Evolutionary conservation across 2,329 filamentous ascomycete genomes (phyloP), one percentile per base, ranked within the genome.

Genomic region (Fusarium torulosum): DNA sequence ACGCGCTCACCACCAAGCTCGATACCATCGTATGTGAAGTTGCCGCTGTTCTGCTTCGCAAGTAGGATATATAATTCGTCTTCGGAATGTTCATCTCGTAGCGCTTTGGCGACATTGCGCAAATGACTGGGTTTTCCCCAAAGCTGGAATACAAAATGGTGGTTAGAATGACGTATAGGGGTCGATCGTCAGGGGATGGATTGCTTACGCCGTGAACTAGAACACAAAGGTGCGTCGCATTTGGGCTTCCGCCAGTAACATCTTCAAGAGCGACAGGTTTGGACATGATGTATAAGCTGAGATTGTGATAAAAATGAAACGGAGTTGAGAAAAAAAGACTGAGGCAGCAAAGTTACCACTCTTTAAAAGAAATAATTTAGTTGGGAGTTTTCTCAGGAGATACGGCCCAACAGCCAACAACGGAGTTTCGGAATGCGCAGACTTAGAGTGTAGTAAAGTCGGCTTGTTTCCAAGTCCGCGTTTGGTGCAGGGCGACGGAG

Each of bases 61-160:
- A 92, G 84, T 14, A 94, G 83, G 27, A 95, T 85, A 74, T 93
- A 86, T 20, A 95, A 81, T 67, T 85, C 79, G 61, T 92, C 89
- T 66, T 85, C 82, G 2, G 88, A 76, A 74, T 91, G 84, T 61
- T 85, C 81, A 25, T 85, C 84, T 63, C 89, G 86, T 9, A 96
- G 80, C 10, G 85, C 83, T 65, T 88, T 88, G 59, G 89, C 90
- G 60, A 95, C 82, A 56, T 86, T 88, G 62, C 83, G 83, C 79
- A 95, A 86, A 77, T 96, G 91, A 46, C 83, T 82, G 2, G 92
- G 92, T 67, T 93, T 92, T 20, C 92, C 92, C 92, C 92, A 95
- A 68, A 94, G 84, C 80, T 92, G 68, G 13, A 50, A 47, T 19
- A 27, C 38, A 21, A 49, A 37, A 15, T 13, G 31, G 31, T 67